A percentile compares a stretch with the other conserved stretches of the same genome.
phyloP scores from a whole-genome alignment of 2,329 filamentous ascomycete species.

The Cordyceps sp. region DNA sequence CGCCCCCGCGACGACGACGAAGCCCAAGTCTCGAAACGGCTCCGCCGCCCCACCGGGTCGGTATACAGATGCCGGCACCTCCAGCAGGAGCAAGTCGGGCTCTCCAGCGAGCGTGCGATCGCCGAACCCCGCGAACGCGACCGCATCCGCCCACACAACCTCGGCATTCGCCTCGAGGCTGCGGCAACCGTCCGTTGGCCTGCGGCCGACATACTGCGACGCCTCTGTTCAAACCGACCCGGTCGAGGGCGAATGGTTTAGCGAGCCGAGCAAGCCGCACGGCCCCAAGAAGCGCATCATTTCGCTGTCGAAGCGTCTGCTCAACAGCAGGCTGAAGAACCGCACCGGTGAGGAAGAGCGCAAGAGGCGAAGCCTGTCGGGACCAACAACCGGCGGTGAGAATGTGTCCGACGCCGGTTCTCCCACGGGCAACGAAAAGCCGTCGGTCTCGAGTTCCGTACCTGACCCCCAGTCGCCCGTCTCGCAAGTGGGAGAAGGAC shows the following conservation, averaged over 20 bases:
- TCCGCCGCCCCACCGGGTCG: slow-evolving; percentile 17
- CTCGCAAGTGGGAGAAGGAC: slow-evolving; percentile 8
- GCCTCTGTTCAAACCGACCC: slow-evolving; percentile 37
- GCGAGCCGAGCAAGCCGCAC: slow-evolving; percentile 15
- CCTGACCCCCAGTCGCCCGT: slow-evolving; percentile 9
- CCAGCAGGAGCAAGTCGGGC: slow-evolving; percentile 30
- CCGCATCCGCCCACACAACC: slow-evolving; percentile 10
- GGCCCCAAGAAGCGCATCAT: slow-evolving; percentile 31
- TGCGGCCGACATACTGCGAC: slow-evolving; percentile 30
- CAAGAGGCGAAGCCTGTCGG: slow-evolving; percentile 9
- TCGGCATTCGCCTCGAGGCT: slow-evolving; percentile 13
- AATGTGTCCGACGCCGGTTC: slow-evolving; percentile 24
- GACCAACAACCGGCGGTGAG: slow-evolving; percentile 12
- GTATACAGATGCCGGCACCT: slow-evolving; percentile 37
- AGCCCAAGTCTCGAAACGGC: slow-evolving; percentile 22
- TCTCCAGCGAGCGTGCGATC: slow-evolving; percentile 30
- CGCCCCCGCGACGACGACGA: slow-evolving; percentile 18
- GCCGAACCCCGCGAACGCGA: slow-evolving; percentile 13
- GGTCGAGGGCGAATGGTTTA: slow-evolving; percentile 36
- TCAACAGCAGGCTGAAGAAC: slow-evolving; percentile 29
- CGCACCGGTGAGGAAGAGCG: slow-evolving; percentile 22
- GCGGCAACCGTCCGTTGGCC: slow-evolving; percentile 20
- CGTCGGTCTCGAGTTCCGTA: slow-evolving; percentile 5
- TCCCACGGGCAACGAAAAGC: slow-evolving; percentile 14
- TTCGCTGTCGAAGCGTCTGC: slow-evolving; percentile 33